Evolutionary conservation across 2,329 filamentous ascomycete species (phyloP).

Genomic region (Penicillium crustosum): DNA sequence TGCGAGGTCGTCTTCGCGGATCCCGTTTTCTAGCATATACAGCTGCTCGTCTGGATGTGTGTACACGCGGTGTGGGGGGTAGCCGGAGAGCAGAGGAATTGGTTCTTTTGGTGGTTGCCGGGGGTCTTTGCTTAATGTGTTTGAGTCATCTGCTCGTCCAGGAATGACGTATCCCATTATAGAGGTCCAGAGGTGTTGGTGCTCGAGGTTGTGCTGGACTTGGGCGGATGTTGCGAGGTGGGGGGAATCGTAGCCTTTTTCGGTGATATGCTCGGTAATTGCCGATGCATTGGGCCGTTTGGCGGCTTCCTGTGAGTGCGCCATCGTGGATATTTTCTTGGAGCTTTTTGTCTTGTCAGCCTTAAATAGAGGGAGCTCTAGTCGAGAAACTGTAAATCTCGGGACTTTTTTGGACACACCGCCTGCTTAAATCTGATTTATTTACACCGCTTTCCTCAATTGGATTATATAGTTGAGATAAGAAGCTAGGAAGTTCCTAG

Average conservation of each 20-base stretch:
- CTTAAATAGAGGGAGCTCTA: not conserved
- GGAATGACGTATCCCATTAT: conserved; percentile 50
- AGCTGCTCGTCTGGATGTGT: conserved; percentile 66
- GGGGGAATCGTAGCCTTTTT: conserved; percentile 27
- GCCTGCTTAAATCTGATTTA: conserved; percentile 2
- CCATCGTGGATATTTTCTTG: conserved; percentile 17
- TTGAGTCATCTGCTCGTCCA: conserved; percentile 1
- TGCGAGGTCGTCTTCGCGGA: conserved; percentile 48
- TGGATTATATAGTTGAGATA: conserved; percentile 1
- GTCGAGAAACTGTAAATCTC: conserved; percentile 2
- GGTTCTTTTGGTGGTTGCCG: conserved; percentile 21
- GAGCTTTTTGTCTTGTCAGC: not conserved
- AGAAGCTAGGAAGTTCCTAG: not conserved
- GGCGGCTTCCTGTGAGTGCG: conserved; percentile 1
- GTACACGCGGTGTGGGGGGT: conserved; percentile 61
- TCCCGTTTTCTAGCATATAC: conserved; percentile 54
- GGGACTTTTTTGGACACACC: conserved; percentile 8
- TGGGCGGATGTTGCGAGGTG: conserved; percentile 54
- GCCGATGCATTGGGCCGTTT: conserved; percentile 35
- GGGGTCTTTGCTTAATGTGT: not conserved
- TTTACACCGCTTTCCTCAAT: conserved; percentile 14
- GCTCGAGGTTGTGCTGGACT: conserved; percentile 62
- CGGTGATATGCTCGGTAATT: conserved; percentile 41
- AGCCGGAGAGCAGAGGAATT: conserved; percentile 57
- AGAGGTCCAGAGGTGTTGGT: conserved; percentile 62